Evolutionary conservation across 1,284 basidiomycete genomes (phyloP), one percentile per base, ranked within the genome.

Genomic region (Apiotrichum veenhuisii): DNA sequence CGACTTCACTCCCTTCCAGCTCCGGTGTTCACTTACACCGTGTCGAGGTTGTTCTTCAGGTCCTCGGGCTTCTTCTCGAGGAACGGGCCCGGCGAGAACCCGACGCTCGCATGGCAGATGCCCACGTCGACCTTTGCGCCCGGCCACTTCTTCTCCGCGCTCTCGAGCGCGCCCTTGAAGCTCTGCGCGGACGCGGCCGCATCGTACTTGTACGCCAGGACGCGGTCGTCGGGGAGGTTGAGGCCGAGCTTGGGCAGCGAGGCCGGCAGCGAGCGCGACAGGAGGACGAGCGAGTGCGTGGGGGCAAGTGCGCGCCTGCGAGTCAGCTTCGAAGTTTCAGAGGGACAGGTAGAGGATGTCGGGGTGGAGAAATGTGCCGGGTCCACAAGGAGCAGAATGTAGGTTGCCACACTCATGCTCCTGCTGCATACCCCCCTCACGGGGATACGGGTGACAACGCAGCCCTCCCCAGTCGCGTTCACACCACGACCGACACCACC

Each of bases 191-290:
- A 25, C 17, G 20, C 22, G 7, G 65, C 63, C 1, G 71, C 65
- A 47, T 74, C 72, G 11, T 63, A 68, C 0, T 59, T 59, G 38
- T 62, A 54, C 0, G 74, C 67, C 10, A 66, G 59, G 36, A 70
- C 54, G 20, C 60, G 58, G 17, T 58, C 56, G n/a, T 54, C 30
- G n/a, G 66, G 62, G 15, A 69, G 50, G 23, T 53, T 50, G 22
- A 73, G 62, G 15, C 60, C 52, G 20, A 73, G 65, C 22, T 58
- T 57, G 12, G 67, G 51, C 17, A 74, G 59, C 2, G 66, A 67
- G 15, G 54, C 61, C 0, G 72, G 73, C 11, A 75, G 64, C 5
- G 74, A 73, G 45, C 76, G 71, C 11, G 72, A 72, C 42, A 77
- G 64, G 48, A 77, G 66, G 26, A 75, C 56, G 55, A 77, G 63